Evolutionary conservation across 2,329 filamentous ascomycete species (phyloP), one percentile per base, ranked within the genome.

Genomic region (Rachicladosporium sp.): DNA sequence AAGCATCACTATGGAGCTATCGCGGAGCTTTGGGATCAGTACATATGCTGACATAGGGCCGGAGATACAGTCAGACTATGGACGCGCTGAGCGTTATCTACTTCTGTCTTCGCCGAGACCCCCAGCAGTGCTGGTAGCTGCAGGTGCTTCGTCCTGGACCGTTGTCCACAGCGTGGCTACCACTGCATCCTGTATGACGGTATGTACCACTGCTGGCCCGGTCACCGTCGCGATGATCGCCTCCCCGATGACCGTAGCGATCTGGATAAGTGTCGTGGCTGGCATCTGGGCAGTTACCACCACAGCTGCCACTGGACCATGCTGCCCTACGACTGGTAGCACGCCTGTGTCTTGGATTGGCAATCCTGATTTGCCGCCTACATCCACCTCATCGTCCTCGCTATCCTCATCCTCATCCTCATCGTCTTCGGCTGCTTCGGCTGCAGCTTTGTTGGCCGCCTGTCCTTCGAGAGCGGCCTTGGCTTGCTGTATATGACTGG

Each of bases 121-220:
- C 3, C 5, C 5, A 19, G 3, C 15, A 19, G 15, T 19, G 5
- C 5, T 5, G 15, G 38, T 40, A 2, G 33, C 38, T 23, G 27
- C 33, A 9, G 33, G 10, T 8, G 10, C 15, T 4, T 13, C 27
- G 13, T 21, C 39, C 21, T 41, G 31, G 19, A 41, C 39, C n/a
- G 31, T 30, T 10, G 31, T 36, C 39, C 39, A 41, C 19, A 41
- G 34, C 10, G 39, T 41, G 12, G 37, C 39, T 6, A 35, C 39
- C n/a, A 34, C 19, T 10, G 34, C 34, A 6, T 37, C 39, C 21
- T 37, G 39, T 23, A 35, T 37, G 10, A 41, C 34, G 21, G 30
- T 37, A 10, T 30, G 35, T 3, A 41, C 31, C n/a, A 41, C 35
- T 4, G 39, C 21, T 10, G 36, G 34, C 2, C 34, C 39, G 1